Evolutionary conservation across 139 green algal species (phyloP), one percentile per base, ranked within the genome.

Genomic region (Volvox africanus): DNA sequence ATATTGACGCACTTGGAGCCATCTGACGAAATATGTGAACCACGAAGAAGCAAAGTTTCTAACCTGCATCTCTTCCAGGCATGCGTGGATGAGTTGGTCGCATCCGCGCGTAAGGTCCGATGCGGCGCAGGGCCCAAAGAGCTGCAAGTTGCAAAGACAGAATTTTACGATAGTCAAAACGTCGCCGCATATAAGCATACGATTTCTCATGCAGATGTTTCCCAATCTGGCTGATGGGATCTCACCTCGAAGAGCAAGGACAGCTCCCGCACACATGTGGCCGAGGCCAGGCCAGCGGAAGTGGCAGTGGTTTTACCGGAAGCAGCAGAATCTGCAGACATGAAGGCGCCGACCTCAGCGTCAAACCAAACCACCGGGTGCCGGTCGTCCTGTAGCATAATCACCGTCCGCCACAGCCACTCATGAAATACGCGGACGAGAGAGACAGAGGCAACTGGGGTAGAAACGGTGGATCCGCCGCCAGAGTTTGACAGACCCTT

Each of bases 1-100:
- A 9, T 55, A 55, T 55, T 55, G 44, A 5, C 9, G 44, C 44
- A 55, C 5, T 55, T 9, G 9, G 9, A 9, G 44, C 44, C 44
- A 55, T n/a, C n/a, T n/a, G n/a, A 55, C 44, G 44, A 55, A 55
- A 9, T 9, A n/a, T 9, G 44, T 5, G 44, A 5, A 55, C 44
- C 44, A 55, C 9, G 5, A 55, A 55, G 44, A 55, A 55, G 44
- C 44, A 55, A 14, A 55, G 44, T 44, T 16, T 55, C 62, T 6
- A 12, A 90, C 86, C 86, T 90, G 86, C 44, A 90, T 32, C n/a
- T 84, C 68, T n/a, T 84, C n/a, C 44, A 90, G 86, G 86, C 50
- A 65, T 12, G n/a, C 18, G 20, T 65, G 50, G 12, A 90, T 61
- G 5, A 84, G 20, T 20, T 77, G 71, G 21, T 77, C 50, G 30